Percentiles rank a stretch among this genome's conserved stretches.
Evolutionary conservation across 106 monocot species (phyloP).

Genomic region (Apostasia ramifera): DNA sequence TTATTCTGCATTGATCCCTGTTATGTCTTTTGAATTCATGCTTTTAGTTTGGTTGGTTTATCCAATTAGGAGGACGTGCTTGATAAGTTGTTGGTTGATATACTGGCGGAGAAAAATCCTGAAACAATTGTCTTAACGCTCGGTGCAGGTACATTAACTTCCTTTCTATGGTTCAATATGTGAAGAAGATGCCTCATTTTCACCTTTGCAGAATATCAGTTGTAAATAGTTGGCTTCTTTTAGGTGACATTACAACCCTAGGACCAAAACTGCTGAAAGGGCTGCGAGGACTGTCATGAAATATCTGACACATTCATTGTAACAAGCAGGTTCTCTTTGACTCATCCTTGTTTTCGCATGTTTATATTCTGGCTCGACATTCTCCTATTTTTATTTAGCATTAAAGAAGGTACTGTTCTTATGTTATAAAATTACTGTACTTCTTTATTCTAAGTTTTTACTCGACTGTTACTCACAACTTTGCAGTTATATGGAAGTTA

Average conservation of each 20-base stretch:
- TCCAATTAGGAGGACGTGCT: slow-evolving; percentile 25
- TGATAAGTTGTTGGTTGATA: slow-evolving; percentile 13
- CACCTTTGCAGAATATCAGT: background rate
- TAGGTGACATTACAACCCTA: slow-evolving; percentile 27
- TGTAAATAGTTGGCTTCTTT: background rate
- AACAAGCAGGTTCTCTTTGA: background rate
- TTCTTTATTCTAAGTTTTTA: too few relatives aligned
- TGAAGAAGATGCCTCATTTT: background rate
- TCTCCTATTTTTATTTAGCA: background rate
- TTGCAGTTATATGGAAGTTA: background rate
- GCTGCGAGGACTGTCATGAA: slow-evolving; percentile 13
- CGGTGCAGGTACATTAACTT: slow-evolving; percentile 12
- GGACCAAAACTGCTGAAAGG: slow-evolving; percentile 19
- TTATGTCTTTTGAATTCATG: background rate
- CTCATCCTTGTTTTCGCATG: background rate
- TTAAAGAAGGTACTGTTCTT: background rate
- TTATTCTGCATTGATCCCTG: background rate
- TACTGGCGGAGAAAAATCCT: slow-evolving; percentile 13
- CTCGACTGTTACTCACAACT: too few relatives aligned
- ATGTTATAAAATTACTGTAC: background rate
- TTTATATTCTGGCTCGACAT: background rate
- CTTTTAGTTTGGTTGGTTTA: slow-evolving; percentile 11
- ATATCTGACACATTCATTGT: background rate
- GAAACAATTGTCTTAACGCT: slow-evolving; percentile 24
- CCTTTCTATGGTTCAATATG: background rate